These are phyloP conservation scores for Trichoderma erinaceum DNA, from an alignment of 495 filamentous ascomycete species.

Conservation along the genomic window DNA sequence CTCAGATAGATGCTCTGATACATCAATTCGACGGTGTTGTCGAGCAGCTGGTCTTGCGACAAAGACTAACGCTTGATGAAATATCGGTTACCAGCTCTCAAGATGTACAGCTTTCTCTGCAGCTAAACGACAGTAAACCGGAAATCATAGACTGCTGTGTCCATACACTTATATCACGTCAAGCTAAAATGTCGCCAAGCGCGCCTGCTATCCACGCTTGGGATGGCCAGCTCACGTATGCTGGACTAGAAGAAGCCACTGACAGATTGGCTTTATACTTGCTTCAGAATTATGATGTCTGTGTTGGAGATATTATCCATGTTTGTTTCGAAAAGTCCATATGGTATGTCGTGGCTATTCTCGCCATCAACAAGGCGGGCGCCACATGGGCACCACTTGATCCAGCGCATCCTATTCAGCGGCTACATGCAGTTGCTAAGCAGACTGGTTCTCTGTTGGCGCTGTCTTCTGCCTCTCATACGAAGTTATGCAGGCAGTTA, in stretches of 20 bases:
- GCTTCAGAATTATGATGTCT: no score
- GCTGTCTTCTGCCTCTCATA: background rate
- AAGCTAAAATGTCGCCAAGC: no score
- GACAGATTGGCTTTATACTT: no score
- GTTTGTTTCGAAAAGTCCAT: conserved; percentile 42
- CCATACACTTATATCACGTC: no score
- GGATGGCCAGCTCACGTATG: no score
- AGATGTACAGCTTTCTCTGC: background rate
- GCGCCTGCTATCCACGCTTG: no score
- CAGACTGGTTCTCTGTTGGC: conserved; percentile 1
- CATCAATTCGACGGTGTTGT: background rate
- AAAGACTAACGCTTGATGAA: background rate
- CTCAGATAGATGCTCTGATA: background rate
- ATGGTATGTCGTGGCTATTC: conserved; percentile 38
- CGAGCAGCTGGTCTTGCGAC: background rate
- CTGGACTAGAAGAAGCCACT: no score
- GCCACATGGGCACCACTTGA: conserved; percentile 11
- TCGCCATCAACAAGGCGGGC: conserved; percentile 28
- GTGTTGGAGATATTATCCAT: conserved; percentile 39
- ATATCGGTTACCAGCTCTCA: background rate
- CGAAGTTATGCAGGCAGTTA: background rate
- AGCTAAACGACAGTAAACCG: no score
- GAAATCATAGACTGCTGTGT: no score
- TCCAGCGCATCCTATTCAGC: conserved; percentile 38
- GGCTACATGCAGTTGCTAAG: conserved; percentile 28